These are phyloP conservation scores for Theileria sp. DNA, from an alignment of 169 alveolate species.

Conservation along the genomic window DNA sequence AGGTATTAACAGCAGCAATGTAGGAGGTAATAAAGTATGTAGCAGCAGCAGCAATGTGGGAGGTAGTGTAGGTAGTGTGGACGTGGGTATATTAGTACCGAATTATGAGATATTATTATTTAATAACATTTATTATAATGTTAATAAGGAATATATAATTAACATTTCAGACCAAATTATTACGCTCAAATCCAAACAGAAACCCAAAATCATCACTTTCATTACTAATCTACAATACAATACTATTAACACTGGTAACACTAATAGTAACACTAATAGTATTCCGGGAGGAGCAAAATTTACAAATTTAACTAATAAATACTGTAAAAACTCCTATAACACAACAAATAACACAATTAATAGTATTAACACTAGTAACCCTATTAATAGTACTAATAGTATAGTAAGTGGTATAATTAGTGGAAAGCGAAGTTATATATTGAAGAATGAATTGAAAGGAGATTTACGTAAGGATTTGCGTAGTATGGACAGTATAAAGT, in stretches of 20 bases:
- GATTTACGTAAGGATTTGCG: conserved; percentile 91
- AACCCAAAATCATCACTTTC: conserved; percentile 85
- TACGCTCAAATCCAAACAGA: conserved; percentile 88
- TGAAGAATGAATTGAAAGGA: conserved; percentile 88
- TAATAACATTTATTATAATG: neutral
- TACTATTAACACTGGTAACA: no score
- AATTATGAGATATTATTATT: neutral
- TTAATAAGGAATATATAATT: neutral
- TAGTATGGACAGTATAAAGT: conserved; percentile 84
- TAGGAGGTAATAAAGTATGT: neutral
- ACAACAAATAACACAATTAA: no score
- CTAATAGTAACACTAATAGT: neutral
- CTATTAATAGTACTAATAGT: no score
- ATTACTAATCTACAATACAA: conserved; percentile 66
- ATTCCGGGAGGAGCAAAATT: neutral
- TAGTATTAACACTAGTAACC: neutral
- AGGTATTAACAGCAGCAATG: neutral
- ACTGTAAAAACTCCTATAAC: no score
- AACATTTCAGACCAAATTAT: conserved; percentile 33
- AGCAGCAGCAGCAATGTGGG: no score
- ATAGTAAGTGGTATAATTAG: neutral
- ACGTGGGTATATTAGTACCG: neutral
- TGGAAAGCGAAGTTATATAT: conserved; percentile 69
- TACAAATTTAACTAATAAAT: no score
- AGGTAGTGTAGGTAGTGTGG: neutral